Conservation (phyloP, 495 filamentous ascomycete species). For the Glarea lozoyensis region DNA sequence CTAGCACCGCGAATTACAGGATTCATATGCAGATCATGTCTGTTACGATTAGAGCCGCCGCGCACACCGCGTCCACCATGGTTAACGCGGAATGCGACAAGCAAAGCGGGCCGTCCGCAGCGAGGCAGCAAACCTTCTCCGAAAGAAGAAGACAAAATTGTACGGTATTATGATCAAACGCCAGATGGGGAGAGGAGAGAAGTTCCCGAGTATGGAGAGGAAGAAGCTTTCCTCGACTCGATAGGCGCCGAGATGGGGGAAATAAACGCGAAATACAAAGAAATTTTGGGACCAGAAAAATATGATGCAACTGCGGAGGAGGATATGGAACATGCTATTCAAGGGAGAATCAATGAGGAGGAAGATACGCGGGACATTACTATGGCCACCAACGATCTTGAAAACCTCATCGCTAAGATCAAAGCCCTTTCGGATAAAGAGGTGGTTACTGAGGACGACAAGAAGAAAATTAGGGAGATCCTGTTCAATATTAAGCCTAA, state of each 20-base stretch:
- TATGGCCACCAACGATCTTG: constrained; percentile 1
- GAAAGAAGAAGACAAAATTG: neutral
- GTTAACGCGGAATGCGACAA: constrained; percentile 6
- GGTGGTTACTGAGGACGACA: constrained; percentile 9
- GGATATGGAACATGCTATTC: neutral
- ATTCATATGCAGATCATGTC: constrained; percentile 30
- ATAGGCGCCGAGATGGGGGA: neutral
- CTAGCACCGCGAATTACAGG: constrained; percentile 22
- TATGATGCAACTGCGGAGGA: neutral
- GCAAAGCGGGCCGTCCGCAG: neutral
- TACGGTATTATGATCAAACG: constrained; percentile 12
- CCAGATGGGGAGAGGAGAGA: constrained; percentile 15
- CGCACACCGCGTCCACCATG: constrained; percentile 6
- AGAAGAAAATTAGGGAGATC: constrained; percentile 2
- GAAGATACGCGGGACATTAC: neutral
- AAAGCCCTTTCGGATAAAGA: constrained; percentile 1
- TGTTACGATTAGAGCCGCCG: constrained; percentile 20
- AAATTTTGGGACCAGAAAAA: neutral
- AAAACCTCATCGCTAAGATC: constrained; percentile 2
- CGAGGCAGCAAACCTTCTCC: neutral
- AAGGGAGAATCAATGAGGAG: neutral
- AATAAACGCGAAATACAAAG: neutral
- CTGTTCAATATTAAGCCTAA: neutral
- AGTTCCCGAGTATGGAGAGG: constrained; percentile 1
- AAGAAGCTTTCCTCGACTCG: neutral